Evolutionary conservation across 768 basidiomycete species (phyloP), one percentile per base, ranked within the genome.

Genomic region (Termitomyces heimii): DNA sequence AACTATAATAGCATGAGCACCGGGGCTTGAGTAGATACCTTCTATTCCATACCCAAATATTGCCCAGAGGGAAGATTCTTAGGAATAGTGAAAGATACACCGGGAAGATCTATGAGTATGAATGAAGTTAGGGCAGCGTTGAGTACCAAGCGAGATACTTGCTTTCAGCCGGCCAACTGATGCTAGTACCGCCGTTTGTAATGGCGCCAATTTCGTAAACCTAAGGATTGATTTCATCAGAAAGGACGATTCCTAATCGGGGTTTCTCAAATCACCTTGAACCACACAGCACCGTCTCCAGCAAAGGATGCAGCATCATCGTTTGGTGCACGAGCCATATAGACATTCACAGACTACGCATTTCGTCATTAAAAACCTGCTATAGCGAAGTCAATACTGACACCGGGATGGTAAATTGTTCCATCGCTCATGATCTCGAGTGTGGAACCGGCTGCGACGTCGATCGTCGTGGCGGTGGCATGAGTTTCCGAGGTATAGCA

Each of bases 401-500:
- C 78, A 51, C 79, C 78, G n/a, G 75, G 74, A 66, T 81, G 80
- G 57, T 79, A 80, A 54, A 80, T 77, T 39, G 71, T 71, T 16
- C 68, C 67, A 60, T 78, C 73, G 56, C 71, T 67, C 46, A 65
- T 66, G 63, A 80, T 74, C 24, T 78, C 78, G 50, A 81, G 67
- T 39, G 64, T 68, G 7, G 73, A 69, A 37, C 80, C 80, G 35
- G 79, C 80, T 43, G 73, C 66, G 48, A 80, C 77, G 29, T 70
- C 69, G 55, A 75, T 67, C 9, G 79, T 82, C 48, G 71, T 57
- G 12, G 80, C 76, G 7, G 73, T 74, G 5, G 74, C 72, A 28
- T 65, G 55, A 13, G 73, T 75, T 53, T 65, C 60, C 3, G 75
- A 74, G 56, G 71, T 74, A 66, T 81, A 79, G 68, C 79, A 81